Conservation (phyloP, 2,329 filamentous ascomycete species). For the Fusarium chlamydosporum region DNA sequence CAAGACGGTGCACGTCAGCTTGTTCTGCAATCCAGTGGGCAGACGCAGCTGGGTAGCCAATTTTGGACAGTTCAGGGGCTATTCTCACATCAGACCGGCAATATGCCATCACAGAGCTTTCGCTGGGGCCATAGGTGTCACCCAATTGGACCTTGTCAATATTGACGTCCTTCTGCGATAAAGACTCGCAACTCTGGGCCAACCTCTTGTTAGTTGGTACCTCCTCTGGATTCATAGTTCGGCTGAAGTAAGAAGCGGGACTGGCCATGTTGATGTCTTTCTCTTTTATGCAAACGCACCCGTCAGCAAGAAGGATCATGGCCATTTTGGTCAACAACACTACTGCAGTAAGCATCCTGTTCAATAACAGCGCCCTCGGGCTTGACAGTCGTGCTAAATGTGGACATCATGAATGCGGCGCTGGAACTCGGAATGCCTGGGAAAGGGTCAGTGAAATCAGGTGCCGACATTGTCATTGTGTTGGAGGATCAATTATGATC, state of each 20-base stretch:
- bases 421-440: conserved; percentile 4
- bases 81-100: neutral
- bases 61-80: neutral
- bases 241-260: neutral
- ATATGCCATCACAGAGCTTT: conserved; percentile 17
- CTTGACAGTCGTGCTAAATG: conserved; percentile 49
- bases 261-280: conserved; percentile 5
- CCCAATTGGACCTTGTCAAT: neutral
- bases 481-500: too few species aligned
- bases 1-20: conserved; percentile 4
- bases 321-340: conserved; percentile 57
- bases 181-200: neutral
- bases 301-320: conserved; percentile 41
- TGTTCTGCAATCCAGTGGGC: conserved; percentile 20
- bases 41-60: neutral
- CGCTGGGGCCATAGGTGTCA: conserved; percentile 5
- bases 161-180: neutral
- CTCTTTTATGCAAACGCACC: conserved; percentile 38
- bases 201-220: neutral
- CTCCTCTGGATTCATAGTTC: neutral
- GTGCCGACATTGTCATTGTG: too few species aligned
- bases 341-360: conserved; percentile 68
- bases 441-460: conserved; percentile 2
- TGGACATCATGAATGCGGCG: conserved; percentile 49
- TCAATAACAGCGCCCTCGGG: conserved; percentile 52